Percentiles rank a stretch among this genome's conserved stretches.
Evolutionary conservation across 1,284 basidiomycete genomes (phyloP).

Genomic region (Caloboletus firmus): DNA sequence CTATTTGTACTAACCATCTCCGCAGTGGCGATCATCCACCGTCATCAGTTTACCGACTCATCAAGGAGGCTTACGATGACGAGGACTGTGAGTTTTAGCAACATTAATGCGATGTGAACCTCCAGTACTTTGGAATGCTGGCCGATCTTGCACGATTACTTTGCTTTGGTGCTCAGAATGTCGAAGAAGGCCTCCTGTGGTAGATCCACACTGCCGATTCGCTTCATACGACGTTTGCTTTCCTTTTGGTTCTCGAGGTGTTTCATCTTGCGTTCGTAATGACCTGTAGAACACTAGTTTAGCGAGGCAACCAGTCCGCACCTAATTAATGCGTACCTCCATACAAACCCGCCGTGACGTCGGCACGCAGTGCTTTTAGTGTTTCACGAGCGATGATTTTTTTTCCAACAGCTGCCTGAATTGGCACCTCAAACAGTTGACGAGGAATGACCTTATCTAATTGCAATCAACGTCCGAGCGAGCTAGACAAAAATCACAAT

Average conservation of each 20-base stretch:
- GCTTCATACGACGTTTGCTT: constrained; percentile 84
- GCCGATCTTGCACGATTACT: constrained; percentile 16
- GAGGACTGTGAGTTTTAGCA: constrained; percentile 77
- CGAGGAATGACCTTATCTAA: constrained; percentile 87
- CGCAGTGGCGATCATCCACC: constrained; percentile 88
- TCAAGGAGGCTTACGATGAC: constrained; percentile 92
- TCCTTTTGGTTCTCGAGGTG: constrained; percentile 92
- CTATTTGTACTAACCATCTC: constrained; percentile 7
- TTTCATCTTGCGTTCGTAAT: constrained; percentile 91
- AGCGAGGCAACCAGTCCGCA: not conserved
- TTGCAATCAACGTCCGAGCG: not conserved
- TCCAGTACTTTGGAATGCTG: not conserved
- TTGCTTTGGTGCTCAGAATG: constrained; percentile 61
- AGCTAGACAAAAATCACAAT: not conserved
- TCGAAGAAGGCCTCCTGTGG: constrained; percentile 92
- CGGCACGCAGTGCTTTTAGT: constrained; percentile 84
- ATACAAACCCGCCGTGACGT: constrained; percentile 94
- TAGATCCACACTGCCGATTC: constrained; percentile 81
- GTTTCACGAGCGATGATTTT: constrained; percentile 91
- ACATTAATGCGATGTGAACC: not conserved
- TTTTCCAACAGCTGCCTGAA: constrained; percentile 84
- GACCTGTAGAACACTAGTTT: constrained; percentile 45
- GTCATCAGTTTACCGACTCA: constrained; percentile 84
- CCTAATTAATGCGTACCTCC: constrained; percentile 56
- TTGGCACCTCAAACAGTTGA: constrained; percentile 92